These are phyloP conservation scores for Forsythia viridissima DNA, from an alignment of 257 asterid species.

Conservation along the genomic window DNA sequence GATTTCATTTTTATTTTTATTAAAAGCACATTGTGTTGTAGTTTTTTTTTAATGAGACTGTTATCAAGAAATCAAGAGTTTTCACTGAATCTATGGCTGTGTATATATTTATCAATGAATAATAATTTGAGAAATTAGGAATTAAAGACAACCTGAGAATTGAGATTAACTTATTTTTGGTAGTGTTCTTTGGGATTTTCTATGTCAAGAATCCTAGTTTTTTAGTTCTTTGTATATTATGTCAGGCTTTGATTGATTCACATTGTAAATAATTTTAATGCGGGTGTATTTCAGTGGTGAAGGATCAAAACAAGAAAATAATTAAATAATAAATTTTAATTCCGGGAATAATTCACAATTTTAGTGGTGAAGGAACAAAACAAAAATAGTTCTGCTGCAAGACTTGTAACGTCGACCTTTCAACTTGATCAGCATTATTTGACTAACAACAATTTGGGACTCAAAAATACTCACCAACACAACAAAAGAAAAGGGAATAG, in stretches of 20 bases:
- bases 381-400: background rate
- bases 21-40: background rate
- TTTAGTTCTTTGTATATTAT: background rate
- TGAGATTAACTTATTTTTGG: background rate
- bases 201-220: background rate
- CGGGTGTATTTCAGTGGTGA: background rate
- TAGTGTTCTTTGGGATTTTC: background rate
- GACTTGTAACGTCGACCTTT: background rate
- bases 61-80: background rate
- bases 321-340: background rate
- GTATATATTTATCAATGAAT: background rate
- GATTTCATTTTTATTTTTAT: background rate
- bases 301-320: background rate
- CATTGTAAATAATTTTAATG: background rate
- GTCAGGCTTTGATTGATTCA: background rate
- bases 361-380: too few relatives aligned
- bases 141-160: background rate
- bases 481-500: background rate
- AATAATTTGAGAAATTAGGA: background rate
- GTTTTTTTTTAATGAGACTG: background rate
- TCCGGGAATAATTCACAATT: too few relatives aligned
- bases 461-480: background rate
- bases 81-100: background rate
- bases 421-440: background rate
- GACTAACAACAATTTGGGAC: background rate